A percentile compares a stretch with the other conserved stretches of the same genome.
phyloP scores from a whole-genome alignment of 352 stramenopile genomes.

The Pythium guiyangense region DNA sequence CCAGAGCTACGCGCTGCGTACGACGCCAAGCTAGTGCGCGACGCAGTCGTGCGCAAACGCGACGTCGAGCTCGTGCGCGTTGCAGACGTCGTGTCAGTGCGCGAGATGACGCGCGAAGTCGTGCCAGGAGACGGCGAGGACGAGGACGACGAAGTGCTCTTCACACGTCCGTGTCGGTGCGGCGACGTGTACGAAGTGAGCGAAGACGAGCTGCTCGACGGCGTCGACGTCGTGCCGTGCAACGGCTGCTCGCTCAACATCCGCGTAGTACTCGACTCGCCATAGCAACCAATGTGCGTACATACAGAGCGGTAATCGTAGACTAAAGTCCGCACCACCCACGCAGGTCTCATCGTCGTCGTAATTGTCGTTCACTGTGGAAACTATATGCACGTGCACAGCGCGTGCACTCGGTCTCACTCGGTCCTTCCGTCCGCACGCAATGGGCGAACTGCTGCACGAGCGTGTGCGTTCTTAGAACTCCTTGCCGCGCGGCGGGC shows the following conservation, averaged over 20 bases:
- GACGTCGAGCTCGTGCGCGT: conserved; percentile 51
- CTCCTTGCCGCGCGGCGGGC: conserved; percentile 77
- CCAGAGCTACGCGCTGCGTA: conserved; percentile 38
- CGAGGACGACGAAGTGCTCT: conserved; percentile 45
- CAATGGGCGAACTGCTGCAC: too few species aligned
- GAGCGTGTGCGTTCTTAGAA: conserved; percentile 36
- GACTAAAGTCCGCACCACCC: background rate
- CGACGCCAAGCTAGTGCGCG: conserved; percentile 38
- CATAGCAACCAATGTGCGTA: conserved; percentile 12
- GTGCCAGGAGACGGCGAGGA: conserved; percentile 17
- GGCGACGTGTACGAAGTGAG: conserved; percentile 71
- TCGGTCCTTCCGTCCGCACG: background rate
- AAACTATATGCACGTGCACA: background rate
- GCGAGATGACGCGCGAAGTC: conserved; percentile 40
- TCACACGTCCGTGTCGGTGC: conserved; percentile 61
- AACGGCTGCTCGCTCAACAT: conserved; percentile 82
- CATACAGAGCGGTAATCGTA: background rate
- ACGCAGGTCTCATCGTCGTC: background rate
- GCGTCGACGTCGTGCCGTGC: conserved; percentile 67
- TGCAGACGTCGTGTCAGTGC: conserved; percentile 47
- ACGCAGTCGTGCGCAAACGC: conserved; percentile 26
- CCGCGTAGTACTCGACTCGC: conserved; percentile 35
- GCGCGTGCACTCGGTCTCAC: background rate
- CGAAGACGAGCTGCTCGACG: conserved; percentile 53
- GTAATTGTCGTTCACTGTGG: background rate